phyloP scores from a whole-genome alignment of 148 eudicot genomes.

The Chenopodium suecicum region DNA sequence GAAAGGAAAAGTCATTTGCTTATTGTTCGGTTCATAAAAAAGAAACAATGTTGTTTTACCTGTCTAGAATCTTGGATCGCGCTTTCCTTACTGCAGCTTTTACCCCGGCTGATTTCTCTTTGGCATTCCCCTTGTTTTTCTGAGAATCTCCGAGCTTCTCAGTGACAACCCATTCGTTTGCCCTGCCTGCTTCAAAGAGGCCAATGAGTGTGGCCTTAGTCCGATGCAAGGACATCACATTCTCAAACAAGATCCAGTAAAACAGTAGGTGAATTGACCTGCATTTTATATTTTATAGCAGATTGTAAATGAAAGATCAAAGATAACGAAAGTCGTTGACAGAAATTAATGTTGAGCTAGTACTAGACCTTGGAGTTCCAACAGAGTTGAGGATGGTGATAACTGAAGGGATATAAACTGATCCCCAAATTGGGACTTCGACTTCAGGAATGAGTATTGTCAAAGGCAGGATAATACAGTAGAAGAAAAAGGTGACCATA shows the following conservation, averaged over 20 bases:
- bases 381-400: conserved; percentile 87
- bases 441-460: conserved; percentile 80
- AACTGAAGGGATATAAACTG: conserved; percentile 80
- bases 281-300: conserved; percentile 11
- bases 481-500: conserved; percentile 86
- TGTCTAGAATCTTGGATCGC: conserved; percentile 60
- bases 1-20: too few relatives aligned
- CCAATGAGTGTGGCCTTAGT: conserved; percentile 95
- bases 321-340: not conserved
- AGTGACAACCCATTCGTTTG: conserved; percentile 97
- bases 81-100: conserved; percentile 50
- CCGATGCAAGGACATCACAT: conserved; percentile 95
- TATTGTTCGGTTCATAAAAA: too few relatives aligned
- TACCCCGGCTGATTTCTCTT: conserved; percentile 34
- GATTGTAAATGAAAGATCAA: not conserved
- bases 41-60: conserved; percentile 34
- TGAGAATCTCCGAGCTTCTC: conserved; percentile 89
- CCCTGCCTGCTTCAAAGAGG: conserved; percentile 79
- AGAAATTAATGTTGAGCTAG: not conserved
- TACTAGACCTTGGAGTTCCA: conserved; percentile 84
- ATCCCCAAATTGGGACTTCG: conserved; percentile 85
- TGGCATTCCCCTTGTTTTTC: conserved; percentile 52
- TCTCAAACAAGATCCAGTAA: conserved; percentile 96
- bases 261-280: conserved; percentile 90
- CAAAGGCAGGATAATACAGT: conserved; percentile 74